Base-by-base conservation (phyloP, 495 filamentous ascomycete genomes). In the Tuber melanosporum region DNA sequence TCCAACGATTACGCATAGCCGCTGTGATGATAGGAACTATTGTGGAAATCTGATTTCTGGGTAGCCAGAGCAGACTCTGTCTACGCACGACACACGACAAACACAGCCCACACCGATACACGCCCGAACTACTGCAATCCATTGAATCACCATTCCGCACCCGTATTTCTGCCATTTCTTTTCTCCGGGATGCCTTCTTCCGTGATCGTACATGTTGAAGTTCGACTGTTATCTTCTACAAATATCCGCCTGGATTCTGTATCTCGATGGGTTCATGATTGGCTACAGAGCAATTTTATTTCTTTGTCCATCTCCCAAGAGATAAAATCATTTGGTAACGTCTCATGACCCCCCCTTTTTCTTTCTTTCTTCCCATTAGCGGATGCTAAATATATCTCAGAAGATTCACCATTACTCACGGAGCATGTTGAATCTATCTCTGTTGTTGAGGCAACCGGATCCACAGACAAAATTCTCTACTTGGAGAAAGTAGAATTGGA, bases 241-340 rank as follows among this genome's bases (percentile, higher is more conserved):
- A 52, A 75, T 9, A 73, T 77, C 36, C 74, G 74, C 10, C 52
- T 77, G 17, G 80, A 79, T 73, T 79, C 80, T 36, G 47, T 82
- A 42, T 76, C 73, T 41, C 73, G 74, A 22, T 80, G 72, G 62
- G 78, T 82, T 42, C 71, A 72, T 2, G 74, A 77, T 66, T 82
- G 80, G 80, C 66, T 82, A 10, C 73, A 82, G 32, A 75, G 66
- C 14, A 82, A 80, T 62, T 82, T 82, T 39, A 75, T 82, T 26
- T 79, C 81, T 15, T 62, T 82, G 22, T 79, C 77, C 42, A 47
- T 82, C 17, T 71, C 74, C 15, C 80, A 82, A 32, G 78, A 82
- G 36, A 79, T 82, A 57, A 76, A 57, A 17, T 79, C 62, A 52
- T 82, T 82, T 70, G 78, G 79, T 81, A 69, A 49, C 41, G 36